Evolutionary conservation across 208 protist genomes (phyloP).

Genomic region (Leishmania lainsoni): DNA sequence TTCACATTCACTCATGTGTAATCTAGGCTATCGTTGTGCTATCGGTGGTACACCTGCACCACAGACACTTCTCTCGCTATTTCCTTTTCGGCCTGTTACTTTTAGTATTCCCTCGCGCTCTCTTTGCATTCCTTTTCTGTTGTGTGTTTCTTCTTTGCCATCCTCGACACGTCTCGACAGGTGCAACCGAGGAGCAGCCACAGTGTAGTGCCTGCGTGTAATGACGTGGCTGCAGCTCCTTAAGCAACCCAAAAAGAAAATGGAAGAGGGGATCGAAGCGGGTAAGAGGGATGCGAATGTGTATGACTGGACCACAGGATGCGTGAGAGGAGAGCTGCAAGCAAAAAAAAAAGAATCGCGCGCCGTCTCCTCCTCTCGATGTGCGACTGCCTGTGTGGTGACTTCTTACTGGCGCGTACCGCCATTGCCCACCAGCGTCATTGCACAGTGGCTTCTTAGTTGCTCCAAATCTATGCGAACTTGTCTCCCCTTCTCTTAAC

Average conservation of each 20-base stretch:
- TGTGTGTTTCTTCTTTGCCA: neutral
- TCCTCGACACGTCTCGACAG: neutral
- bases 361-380: neutral
- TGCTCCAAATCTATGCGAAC: neutral
- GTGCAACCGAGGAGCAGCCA: neutral
- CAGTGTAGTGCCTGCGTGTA: neutral
- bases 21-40: neutral
- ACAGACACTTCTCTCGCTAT: neutral
- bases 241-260: neutral
- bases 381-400: neutral
- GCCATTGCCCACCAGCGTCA: neutral
- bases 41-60: neutral
- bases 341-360: neutral
- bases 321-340: neutral
- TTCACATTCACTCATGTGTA: neutral
- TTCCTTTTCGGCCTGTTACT: neutral
- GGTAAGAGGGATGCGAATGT: neutral
- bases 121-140: neutral
- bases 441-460: neutral
- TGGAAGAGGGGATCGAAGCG: neutral
- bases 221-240: neutral
- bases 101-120: neutral
- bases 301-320: neutral
- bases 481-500: neutral
- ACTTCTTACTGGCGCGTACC: neutral